These are phyloP conservation scores for Pulicaria dysenterica DNA, from an alignment of 129 eudicot species.

Conservation along the genomic window DNA sequence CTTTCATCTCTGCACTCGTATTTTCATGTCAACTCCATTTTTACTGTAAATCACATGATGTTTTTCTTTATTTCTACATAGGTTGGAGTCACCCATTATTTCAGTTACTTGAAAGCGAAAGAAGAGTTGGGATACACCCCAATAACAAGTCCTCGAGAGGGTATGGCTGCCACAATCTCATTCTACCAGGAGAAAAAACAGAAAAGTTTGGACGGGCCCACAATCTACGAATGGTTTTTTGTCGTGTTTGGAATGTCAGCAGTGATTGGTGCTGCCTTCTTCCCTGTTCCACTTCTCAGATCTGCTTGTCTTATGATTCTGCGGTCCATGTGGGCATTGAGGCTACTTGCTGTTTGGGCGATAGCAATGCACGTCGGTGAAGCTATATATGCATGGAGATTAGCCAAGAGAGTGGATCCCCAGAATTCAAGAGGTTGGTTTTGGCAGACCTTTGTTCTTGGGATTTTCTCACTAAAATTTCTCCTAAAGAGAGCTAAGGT, in stretches of 20 bases:
- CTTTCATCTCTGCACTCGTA: neutral
- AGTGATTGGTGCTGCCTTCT: constrained; percentile 63
- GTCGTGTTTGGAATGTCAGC: constrained; percentile 60
- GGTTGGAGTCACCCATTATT: constrained; percentile 91
- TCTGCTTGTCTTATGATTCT: constrained; percentile 48
- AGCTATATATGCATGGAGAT: constrained; percentile 76
- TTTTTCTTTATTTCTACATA: constrained; percentile 25
- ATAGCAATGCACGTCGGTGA: constrained; percentile 66
- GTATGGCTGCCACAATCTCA: constrained; percentile 75
- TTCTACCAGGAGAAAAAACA: constrained; percentile 69
- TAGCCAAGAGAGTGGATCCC: constrained; percentile 85
- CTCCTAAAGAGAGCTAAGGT: constrained; percentile 62
- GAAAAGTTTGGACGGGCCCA: constrained; percentile 76
- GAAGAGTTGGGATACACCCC: constrained; percentile 82
- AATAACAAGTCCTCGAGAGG: constrained; percentile 69
- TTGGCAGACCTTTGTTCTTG: constrained; percentile 84
- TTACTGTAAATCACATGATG: neutral
- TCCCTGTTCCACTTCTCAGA: constrained; percentile 68
- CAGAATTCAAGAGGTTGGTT: constrained; percentile 79
- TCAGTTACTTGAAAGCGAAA: constrained; percentile 73
- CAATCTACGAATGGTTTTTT: constrained; percentile 65
- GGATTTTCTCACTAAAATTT: constrained; percentile 69
- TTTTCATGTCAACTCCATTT: neutral
- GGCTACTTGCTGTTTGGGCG: constrained; percentile 44
- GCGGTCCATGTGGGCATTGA: constrained; percentile 57